Evolutionary conservation across 2,329 filamentous ascomycete species (phyloP), one percentile per base, ranked within the genome.

Genomic region (Ilyonectria robusta): DNA sequence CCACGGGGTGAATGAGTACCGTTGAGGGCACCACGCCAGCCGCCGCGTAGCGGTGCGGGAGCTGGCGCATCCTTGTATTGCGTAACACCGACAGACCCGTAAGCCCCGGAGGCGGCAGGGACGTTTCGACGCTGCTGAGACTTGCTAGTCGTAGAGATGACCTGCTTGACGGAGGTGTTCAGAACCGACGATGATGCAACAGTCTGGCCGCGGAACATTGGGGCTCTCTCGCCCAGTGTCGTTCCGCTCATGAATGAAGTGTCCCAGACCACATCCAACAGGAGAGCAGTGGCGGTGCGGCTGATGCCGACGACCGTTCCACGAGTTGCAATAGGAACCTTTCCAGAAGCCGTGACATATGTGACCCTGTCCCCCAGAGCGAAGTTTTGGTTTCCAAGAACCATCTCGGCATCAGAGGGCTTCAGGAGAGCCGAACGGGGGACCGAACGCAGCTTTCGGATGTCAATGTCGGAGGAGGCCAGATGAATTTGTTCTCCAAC

Each of bases 221-320:
- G 94, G 78, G 95, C 97, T 66, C 96, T 92, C 63, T 95, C 94
- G 66, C 94, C 93, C 17, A 99, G 87, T 0, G 93, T 96, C 2
- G 95, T 98, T 69, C 96, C 96, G 77, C 94, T 97, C 95, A 99
- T 98, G 81, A 99, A 99, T 0, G 94, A 93, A 13, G 90, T 89
- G 79, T 99, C 97, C 81, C 97, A 99, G 8, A 99, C 91, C 64
- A 98, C 89, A 78, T 99, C 96, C 42, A 99, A 86, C 65, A 98
- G 87, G 53, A 93, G 89, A 29, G 92, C 92, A 62, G 93, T 93
- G 21, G 94, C 88, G 33, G 95, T 98, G 62, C 94, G 92, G 67
- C 94, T 98, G 78, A 98, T 92, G 40, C 96, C 96, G 63, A 97
- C 92, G n/a, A 99, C 94, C 1, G 96, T 98, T 75, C 97, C 96